Percentiles rank a stretch among this genome's conserved stretches.
Evolutionary conservation across 164 flowering plant genomes (phyloP).

Genomic region (Magnolia kwangsiensis): DNA sequence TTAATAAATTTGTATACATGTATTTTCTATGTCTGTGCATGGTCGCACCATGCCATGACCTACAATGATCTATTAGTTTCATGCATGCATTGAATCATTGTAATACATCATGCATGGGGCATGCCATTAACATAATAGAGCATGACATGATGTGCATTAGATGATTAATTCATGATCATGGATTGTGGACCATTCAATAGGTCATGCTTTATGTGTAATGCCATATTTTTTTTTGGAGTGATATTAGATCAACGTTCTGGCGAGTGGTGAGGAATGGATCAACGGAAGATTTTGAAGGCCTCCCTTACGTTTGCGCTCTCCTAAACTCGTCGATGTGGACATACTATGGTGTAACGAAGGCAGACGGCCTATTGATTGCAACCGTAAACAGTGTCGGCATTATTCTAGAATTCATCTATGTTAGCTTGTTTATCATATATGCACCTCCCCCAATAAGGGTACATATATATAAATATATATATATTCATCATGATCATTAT

Average conservation of each 20-base stretch:
- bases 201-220: too few species aligned
- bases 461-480: background rate
- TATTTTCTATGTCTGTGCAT: too few species aligned
- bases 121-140: too few species aligned
- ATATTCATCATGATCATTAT: background rate
- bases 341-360: conserved; percentile 21
- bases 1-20: too few species aligned
- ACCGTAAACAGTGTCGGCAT: conserved; percentile 67
- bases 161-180: too few species aligned
- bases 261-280: conserved; percentile 60
- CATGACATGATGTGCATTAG: too few species aligned
- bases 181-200: too few species aligned
- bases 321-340: conserved; percentile 66
- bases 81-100: too few species aligned
- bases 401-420: conserved; percentile 46
- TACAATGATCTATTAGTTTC: too few species aligned
- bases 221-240: too few species aligned
- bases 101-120: too few species aligned
- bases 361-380: conserved; percentile 43
- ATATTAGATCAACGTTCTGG: conserved; percentile 30
- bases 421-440: conserved; percentile 51
- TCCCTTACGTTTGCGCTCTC: conserved; percentile 61
- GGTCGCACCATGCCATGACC: too few species aligned
- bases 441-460: conserved; percentile 59
- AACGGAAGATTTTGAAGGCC: conserved; percentile 51